Conservation (phyloP, 371 early-diverging fungal species). For the Mucor lusitanicus region DNA sequence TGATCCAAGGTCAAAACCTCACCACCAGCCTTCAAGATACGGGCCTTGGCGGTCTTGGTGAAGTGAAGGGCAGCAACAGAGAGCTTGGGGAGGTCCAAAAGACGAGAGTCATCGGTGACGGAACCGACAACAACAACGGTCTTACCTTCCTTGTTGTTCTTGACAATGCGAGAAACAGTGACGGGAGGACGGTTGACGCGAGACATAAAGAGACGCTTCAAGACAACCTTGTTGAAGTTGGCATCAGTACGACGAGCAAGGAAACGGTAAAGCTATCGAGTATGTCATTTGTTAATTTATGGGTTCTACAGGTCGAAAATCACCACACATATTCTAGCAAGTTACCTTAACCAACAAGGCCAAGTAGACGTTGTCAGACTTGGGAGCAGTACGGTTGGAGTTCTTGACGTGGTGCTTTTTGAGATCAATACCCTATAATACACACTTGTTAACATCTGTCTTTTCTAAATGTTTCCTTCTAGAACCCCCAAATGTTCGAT, state of each 20-base stretch:
- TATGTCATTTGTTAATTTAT: not conserved
- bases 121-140: slow-evolving; percentile 94
- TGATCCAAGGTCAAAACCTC: slow-evolving; percentile 98
- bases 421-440: slow-evolving; percentile 91
- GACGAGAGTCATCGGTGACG: slow-evolving; percentile 95
- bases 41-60: slow-evolving; percentile 92
- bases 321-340: not conserved
- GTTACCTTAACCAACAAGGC: slow-evolving; percentile 88
- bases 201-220: slow-evolving; percentile 98
- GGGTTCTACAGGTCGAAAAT: too few relatives aligned
- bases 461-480: not conserved
- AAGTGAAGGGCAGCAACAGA: slow-evolving; percentile 94
- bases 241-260: slow-evolving; percentile 98
- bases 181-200: slow-evolving; percentile 96
- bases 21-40: slow-evolving; percentile 98
- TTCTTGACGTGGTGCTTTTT: slow-evolving; percentile 95
- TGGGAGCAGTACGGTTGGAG: slow-evolving; percentile 83
- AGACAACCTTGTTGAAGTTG: slow-evolving; percentile 97
- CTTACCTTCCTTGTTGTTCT: slow-evolving; percentile 76
- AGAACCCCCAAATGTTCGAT: not conserved
- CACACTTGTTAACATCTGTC: not conserved
- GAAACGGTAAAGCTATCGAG: slow-evolving; percentile 96
- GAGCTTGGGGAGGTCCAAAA: slow-evolving; percentile 94
- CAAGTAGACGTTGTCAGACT: slow-evolving; percentile 92
- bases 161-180: slow-evolving; percentile 86